A percentile compares a stretch with the other conserved stretches of the same genome.
Conservation (phyloP, 805 yeast species). For the Limtongozyma cylindracea region DNA sequence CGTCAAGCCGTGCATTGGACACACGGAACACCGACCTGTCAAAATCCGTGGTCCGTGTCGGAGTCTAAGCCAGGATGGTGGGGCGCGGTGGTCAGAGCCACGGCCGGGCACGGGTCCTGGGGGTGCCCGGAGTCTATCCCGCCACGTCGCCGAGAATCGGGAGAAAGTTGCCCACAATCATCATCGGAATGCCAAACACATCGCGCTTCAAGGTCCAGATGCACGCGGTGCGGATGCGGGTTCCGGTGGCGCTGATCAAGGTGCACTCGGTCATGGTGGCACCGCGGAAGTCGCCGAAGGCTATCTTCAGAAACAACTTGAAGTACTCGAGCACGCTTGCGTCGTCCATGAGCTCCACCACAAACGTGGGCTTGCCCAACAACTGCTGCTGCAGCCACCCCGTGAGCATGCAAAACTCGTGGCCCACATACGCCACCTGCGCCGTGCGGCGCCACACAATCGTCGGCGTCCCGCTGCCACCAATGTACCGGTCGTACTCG, state of each 20-base stretch:
- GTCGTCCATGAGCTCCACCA: constrained; percentile 73
- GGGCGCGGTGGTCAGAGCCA: too few relatives aligned
- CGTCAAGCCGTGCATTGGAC: too few relatives aligned
- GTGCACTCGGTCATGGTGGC: constrained; percentile 73
- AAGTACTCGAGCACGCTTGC: constrained; percentile 71
- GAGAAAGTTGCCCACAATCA: constrained; percentile 82
- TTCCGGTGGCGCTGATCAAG: too few relatives aligned
- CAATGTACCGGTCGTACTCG: constrained; percentile 70
- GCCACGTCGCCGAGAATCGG: too few relatives aligned
- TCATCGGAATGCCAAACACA: constrained; percentile 91
- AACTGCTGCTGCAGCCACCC: constrained; percentile 70
- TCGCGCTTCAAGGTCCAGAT: constrained; percentile 89
- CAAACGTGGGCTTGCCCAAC: constrained; percentile 34
- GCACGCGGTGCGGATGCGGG: constrained; percentile 54
- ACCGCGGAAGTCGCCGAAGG: constrained; percentile 79
- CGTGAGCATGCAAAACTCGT: constrained; percentile 72
- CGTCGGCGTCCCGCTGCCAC: constrained; percentile 80
- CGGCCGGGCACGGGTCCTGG: too few relatives aligned
- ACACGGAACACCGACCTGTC: too few relatives aligned
- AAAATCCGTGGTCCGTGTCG: too few relatives aligned
- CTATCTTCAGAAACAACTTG: constrained; percentile 58
- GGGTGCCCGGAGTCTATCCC: too few relatives aligned
- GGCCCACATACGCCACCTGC: constrained; percentile 86
- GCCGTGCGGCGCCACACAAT: constrained; percentile 92
- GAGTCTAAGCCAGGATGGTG: too few relatives aligned